Conservation (phyloP, 345 rosid genomes). For the Salix udensis region DNA sequence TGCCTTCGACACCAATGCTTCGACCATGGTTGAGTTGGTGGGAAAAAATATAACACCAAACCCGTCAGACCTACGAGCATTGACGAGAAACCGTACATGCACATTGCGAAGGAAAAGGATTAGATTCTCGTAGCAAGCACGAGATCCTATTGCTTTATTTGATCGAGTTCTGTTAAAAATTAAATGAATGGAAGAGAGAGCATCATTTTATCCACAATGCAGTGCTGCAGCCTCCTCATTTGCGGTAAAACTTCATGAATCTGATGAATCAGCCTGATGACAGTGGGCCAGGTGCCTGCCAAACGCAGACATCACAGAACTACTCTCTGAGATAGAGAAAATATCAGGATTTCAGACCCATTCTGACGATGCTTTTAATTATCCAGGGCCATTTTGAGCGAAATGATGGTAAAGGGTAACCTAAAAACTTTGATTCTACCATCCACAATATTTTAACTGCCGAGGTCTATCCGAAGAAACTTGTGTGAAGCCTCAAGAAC, state of each 20-base stretch:
- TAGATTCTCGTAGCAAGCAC: background rate
- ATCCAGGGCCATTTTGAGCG: background rate
- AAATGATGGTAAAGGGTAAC: background rate
- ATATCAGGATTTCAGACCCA: background rate
- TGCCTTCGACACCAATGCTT: no score
- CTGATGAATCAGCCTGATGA: background rate
- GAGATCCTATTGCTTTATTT: background rate
- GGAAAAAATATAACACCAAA: background rate
- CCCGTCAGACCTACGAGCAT: no score
- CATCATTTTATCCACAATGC: background rate
- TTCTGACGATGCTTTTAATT: background rate
- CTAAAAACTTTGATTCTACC: background rate
- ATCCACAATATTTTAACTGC: background rate
- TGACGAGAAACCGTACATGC: no score
- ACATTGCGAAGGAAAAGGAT: background rate
- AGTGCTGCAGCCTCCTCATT: background rate
- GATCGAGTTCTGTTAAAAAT: background rate
- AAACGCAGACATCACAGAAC: background rate
- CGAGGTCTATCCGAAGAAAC: background rate
- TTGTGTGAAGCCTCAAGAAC: background rate
- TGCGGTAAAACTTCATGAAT: background rate
- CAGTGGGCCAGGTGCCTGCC: background rate
- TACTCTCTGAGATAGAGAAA: background rate
- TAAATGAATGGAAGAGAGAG: background rate
- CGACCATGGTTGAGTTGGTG: background rate